Evolutionary conservation across 2,329 filamentous ascomycete species (phyloP), one percentile per base, ranked within the genome.

Genomic region (Phialocephala sp.): DNA sequence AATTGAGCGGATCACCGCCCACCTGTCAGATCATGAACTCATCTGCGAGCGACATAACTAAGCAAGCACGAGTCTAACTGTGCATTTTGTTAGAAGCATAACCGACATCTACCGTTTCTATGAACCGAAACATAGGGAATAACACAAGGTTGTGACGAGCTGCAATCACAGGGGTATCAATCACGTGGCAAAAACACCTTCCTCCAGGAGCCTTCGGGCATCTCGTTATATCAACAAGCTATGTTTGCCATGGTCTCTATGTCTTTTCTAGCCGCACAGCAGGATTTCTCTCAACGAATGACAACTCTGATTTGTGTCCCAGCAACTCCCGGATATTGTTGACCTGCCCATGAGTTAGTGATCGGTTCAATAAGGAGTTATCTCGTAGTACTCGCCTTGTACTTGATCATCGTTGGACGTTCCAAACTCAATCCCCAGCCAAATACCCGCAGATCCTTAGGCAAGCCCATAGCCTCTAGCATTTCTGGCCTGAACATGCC

Each of bases 401-500:
- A 76, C 64, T 76, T 76, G 39, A 77, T 76, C 95, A 98, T 99
- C 12, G 95, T 98, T 65, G 95, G 95, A 74, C 95, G 83, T 84
- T 99, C 95, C 76, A 99, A 80, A 78, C 89, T 92, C 76, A 99
- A 81, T 43, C 95, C 95, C 86, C 93, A 98, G 39, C 95, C 95
- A 77, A 97, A 98, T 11, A 97, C 94, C 69, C 91, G 85, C 88
- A 98, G 88, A 75, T 97, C 91, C 80, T 90, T 93, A 27, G 94
- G 94, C 75, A 98, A 80, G 39, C 94, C 94, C 94, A 97, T 97
- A 5, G 93, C 84, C 80, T 97, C 91, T 75, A 97, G 80, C 94
- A 98, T 97, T 81, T 99, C 95, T 1, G 95, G 94, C 71, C 95
- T 86, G 88, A 99, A 99, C 94, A 99, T 98, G 69, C 95, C 95